Base-by-base conservation (phyloP, 2,329 filamentous ascomycete genomes). In the Fusarium sp. region DNA sequence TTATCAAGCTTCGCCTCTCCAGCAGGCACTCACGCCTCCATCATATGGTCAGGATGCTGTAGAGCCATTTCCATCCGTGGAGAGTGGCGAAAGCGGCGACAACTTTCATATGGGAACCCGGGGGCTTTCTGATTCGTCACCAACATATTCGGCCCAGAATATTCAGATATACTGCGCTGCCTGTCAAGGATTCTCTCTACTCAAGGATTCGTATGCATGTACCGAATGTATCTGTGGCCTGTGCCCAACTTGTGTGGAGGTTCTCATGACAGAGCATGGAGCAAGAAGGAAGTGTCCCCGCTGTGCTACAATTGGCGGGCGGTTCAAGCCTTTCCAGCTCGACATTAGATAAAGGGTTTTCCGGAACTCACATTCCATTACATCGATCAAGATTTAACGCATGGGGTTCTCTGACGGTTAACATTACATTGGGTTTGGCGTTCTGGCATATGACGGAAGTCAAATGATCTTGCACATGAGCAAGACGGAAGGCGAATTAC, bases 171-270 rank as follows among this genome's bases (percentile, higher is more conserved):
- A 97, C 81, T 98, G 96, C 81, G 94, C 95, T 25, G 93, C 93
- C 53, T 98, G 96, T 80, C 91, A 94, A 73, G 90, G 92, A 42
- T 86, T 95, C 23, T 95, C 92, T 58, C 85, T 92, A 16, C 85
- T 98, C 32, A 92, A 91, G 78, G 93, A 96, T 78, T 96, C 94
- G 38, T 98, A 95, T 79, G 96, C 96, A 28, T 98, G 96, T 81
- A 97, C 95, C 2, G 95, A 98, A 82, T 98, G 96, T 81, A 97
- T 98, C 72, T 97, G 94, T 80, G 96, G 95, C 21, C 88, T 98
- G 56, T 98, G 96, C 82, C 90, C 92, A 72, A 91, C 94, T 67
- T 98, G 96, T 78, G 94, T 98, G 65, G 92, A 95, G 78, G 90
- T 94, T 38, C 86, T 96, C 62, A 91, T 94, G 83, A 89, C 89